A percentile compares a stretch with the other conserved stretches of the same genome.
phyloP scores from a whole-genome alignment of 2,329 filamentous ascomycete genomes.

The Aspergillus ustus region DNA sequence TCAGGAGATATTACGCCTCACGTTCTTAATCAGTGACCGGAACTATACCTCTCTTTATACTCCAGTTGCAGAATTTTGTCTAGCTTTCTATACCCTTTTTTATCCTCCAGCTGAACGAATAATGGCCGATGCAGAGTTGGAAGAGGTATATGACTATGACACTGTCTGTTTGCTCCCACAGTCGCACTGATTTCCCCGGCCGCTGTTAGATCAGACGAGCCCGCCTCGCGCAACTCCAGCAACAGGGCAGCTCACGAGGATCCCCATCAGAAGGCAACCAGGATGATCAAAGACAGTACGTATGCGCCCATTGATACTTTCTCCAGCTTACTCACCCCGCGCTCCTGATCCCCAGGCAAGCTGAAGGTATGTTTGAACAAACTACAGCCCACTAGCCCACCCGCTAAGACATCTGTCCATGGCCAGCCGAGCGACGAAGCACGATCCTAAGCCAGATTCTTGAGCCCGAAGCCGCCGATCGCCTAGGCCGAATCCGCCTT shows the following conservation, averaged over 20 bases:
- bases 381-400: background rate
- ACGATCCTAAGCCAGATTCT: conserved; percentile 87
- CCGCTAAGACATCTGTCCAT: conserved; percentile 2
- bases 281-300: conserved; percentile 70
- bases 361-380: conserved; percentile 30
- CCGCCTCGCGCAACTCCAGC: conserved; percentile 89
- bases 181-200: background rate
- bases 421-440: conserved; percentile 38
- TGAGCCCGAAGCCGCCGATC: conserved; percentile 88
- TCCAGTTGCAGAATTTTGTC: too few relatives aligned
- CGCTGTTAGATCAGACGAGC: conserved; percentile 78
- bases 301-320: conserved; percentile 13
- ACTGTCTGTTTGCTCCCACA: background rate
- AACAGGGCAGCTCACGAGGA: conserved; percentile 59
- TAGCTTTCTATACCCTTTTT: background rate
- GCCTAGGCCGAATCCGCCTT: conserved; percentile 89
- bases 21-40: too few relatives aligned
- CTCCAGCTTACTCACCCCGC: background rate
- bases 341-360: conserved; percentile 31
- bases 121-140: conserved; percentile 70
- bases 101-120: background rate
- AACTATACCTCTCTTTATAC: too few relatives aligned
- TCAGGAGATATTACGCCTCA: too few relatives aligned
- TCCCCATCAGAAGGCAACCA: conserved; percentile 55
- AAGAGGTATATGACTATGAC: conserved; percentile 54